phyloP scores from a whole-genome alignment of 352 stramenopile species.

The Pythium myriotylum region DNA sequence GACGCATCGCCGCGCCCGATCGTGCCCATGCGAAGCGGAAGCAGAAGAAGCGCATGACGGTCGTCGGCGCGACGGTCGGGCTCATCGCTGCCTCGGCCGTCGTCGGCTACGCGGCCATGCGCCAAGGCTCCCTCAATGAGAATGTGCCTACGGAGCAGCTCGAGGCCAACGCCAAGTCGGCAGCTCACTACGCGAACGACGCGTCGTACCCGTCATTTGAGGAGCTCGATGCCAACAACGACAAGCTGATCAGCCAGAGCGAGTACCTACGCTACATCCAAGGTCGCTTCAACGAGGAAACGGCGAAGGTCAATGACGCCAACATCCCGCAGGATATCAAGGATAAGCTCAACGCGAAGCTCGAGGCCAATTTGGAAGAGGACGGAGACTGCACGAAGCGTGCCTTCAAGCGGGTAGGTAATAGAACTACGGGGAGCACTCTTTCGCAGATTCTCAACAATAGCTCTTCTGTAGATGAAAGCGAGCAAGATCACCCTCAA shows the following conservation, averaged over 20 bases:
- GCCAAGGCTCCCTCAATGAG: constrained; percentile 1
- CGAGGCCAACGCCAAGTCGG: constrained; percentile 27
- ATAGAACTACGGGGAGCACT: too few species aligned
- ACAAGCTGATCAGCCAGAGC: constrained; percentile 36
- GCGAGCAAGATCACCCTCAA: constrained; percentile 31
- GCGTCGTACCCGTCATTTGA: constrained; percentile 42
- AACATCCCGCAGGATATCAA: constrained; percentile 43
- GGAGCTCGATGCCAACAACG: constrained; percentile 36
- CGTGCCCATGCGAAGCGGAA: constrained; percentile 35
- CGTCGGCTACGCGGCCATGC: constrained; percentile 46
- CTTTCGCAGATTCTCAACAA: not conserved
- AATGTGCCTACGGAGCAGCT: constrained; percentile 33
- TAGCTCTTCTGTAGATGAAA: constrained; percentile 27
- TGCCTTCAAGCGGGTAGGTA: constrained; percentile 43
- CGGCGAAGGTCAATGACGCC: constrained; percentile 28
- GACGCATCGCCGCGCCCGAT: constrained; percentile 50
- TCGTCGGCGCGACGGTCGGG: constrained; percentile 40
- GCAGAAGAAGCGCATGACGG: constrained; percentile 47
- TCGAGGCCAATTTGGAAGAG: constrained; percentile 43
- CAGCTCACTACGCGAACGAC: constrained; percentile 36
- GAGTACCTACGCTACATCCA: constrained; percentile 46
- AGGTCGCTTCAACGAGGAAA: constrained; percentile 26
- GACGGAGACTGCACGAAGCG: constrained; percentile 40
- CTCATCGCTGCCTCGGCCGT: constrained; percentile 43
- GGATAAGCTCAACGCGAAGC: constrained; percentile 33